Base-by-base conservation (phyloP, 2,329 filamentous ascomycete species). In the Colletotrichum caudatum region DNA sequence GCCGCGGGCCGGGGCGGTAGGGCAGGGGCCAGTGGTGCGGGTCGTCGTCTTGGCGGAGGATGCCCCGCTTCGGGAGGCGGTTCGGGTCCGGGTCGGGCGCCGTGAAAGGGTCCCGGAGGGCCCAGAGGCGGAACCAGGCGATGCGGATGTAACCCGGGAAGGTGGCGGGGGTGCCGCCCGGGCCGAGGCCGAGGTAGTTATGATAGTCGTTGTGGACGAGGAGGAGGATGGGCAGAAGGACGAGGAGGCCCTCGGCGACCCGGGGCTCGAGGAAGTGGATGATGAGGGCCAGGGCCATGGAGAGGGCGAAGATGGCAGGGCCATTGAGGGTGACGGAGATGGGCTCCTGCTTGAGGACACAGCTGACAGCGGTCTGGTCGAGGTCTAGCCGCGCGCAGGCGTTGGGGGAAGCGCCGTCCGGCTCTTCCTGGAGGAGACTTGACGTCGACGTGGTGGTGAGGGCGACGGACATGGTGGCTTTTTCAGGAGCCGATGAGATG, bases 91-190 rank as follows among this genome's bases (percentile, higher is more conserved):
- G 76, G 2, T 82, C 81, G 0, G 90, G 87, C 0, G 92, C 86
- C 29, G 79, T 82, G 76, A 93, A 90, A n/a, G 92, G 92, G 76
- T 95, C 87, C 7, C 89, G 87, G 5, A 96, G 85, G 46, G 89
- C 88, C 84, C 94, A 91, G 58, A 95, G 82, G 14, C 91, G 89
- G 60, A 95, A 88, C 80, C 90, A 89, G 73, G 91, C 92, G 80
- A 96, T 90, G 66, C 89, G 88, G 35, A 94, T 81, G 80, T 95
- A 97, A 74, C 93, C 94, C 6, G 81, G 74, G 53, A 93, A 88
- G 0, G 92, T 96, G 3, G 91, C 87, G 0, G 94, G 93, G 0
- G 93, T 95, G 70, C 94, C 94, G 33, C 94, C 94, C 0, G 93
- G 93, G 0, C 94, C 94, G 26, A 97, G 89, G 50, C 88, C 88